Evolutionary conservation across 2,329 filamentous ascomycete species (phyloP).

Genomic region (Saccharata proteae): DNA sequence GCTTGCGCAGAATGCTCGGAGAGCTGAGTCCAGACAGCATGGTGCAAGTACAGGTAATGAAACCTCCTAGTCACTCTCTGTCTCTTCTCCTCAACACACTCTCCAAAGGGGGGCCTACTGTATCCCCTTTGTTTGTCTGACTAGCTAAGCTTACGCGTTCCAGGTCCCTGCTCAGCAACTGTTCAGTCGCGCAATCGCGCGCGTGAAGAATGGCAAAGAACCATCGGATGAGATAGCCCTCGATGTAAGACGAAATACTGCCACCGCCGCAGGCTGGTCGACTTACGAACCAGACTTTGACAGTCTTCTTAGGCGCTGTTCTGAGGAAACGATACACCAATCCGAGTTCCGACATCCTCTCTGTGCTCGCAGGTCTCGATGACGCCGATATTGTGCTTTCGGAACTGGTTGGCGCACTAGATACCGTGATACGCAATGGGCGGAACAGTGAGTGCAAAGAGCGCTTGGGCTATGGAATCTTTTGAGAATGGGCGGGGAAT

Average conservation of each 20-base stretch:
- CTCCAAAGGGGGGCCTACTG: not conserved
- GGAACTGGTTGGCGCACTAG: slow-evolving; percentile 74
- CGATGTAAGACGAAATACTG: slow-evolving; percentile 50
- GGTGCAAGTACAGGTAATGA: slow-evolving; percentile 54
- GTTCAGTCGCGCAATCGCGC: slow-evolving; percentile 59
- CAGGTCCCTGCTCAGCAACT: slow-evolving; percentile 62
- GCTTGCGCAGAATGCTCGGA: slow-evolving; percentile 57
- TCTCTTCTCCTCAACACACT: not conserved
- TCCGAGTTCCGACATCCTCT: slow-evolving; percentile 88
- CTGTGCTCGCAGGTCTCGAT: slow-evolving; percentile 77
- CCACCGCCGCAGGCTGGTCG: slow-evolving; percentile 12
- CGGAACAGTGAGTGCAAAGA: slow-evolving; percentile 45
- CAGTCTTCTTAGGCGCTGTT: slow-evolving; percentile 71
- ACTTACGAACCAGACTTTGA: slow-evolving; percentile 61
- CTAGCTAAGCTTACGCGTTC: slow-evolving; percentile 4
- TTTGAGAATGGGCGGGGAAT: slow-evolving; percentile 1
- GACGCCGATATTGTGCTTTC: slow-evolving; percentile 77
- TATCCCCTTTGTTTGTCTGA: too few relatives aligned
- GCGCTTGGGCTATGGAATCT: not conserved
- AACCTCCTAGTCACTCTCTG: slow-evolving; percentile 1
- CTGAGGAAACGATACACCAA: slow-evolving; percentile 88
- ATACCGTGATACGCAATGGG: slow-evolving; percentile 70
- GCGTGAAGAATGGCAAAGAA: slow-evolving; percentile 48
- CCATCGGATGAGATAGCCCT: slow-evolving; percentile 67
- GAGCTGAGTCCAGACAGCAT: slow-evolving; percentile 62